Conservation (phyloP, 208 protist species). For the Phytomonas francai region DNA sequence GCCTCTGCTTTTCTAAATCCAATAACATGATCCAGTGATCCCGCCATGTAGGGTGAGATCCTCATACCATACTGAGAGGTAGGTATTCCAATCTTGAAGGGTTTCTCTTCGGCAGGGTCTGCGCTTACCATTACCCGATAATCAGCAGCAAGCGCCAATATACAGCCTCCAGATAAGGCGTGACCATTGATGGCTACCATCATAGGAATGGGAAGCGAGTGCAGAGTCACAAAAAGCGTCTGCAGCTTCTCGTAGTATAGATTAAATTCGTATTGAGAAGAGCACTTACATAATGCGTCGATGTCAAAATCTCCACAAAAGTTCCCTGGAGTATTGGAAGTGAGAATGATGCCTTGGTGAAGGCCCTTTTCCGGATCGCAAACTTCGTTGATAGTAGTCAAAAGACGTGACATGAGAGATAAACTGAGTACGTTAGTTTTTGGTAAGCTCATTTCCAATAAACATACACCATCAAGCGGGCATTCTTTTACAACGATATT, state of each 20-base stretch:
- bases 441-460: neutral
- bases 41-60: conserved; percentile 60
- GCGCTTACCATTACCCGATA: conserved; percentile 64
- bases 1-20: conserved; percentile 51
- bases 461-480: neutral
- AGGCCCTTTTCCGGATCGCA: conserved; percentile 43
- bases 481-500: conserved; percentile 1
- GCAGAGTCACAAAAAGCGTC: conserved; percentile 59
- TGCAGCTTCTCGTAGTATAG: conserved; percentile 66
- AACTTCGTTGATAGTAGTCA: conserved; percentile 32
- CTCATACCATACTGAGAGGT: conserved; percentile 46
- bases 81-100: conserved; percentile 57
- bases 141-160: conserved; percentile 61
- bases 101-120: conserved; percentile 4
- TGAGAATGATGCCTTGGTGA: conserved; percentile 56
- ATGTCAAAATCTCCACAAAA: conserved; percentile 68
- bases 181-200: conserved; percentile 69
- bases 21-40: conserved; percentile 45
- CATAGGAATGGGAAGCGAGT: conserved; percentile 54
- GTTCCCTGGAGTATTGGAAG: conserved; percentile 30
- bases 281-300: conserved; percentile 22
- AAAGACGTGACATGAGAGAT: conserved; percentile 31
- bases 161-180: conserved; percentile 52
- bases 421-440: conserved; percentile 34
- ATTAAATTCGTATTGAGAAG: conserved; percentile 30